These are phyloP conservation scores for Sporopachydermia quercuum DNA, from an alignment of 805 yeast genomes.

Conservation along the genomic window DNA sequence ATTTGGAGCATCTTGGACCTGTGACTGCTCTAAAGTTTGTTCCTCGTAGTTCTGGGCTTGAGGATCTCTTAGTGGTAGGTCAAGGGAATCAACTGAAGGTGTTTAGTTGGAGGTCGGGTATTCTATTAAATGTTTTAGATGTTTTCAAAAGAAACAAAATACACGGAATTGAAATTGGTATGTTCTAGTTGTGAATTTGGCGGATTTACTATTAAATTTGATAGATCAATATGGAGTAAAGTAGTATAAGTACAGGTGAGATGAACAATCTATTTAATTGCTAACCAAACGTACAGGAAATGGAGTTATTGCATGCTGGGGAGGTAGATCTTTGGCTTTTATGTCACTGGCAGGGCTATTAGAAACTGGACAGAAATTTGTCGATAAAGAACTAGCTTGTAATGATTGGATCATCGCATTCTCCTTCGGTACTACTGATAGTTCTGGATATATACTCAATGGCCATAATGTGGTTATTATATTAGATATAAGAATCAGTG, in stretches of 20 bases:
- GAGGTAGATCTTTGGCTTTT: conserved; percentile 55
- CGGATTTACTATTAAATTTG: too few species aligned
- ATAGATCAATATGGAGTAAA: too few species aligned
- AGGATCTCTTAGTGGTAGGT: conserved; percentile 38
- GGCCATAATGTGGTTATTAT: conserved; percentile 62
- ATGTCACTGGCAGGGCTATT: conserved; percentile 20
- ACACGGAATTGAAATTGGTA: conserved; percentile 46
- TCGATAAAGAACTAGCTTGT: conserved; percentile 30
- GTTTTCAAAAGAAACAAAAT: conserved; percentile 64
- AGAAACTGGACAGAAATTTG: conserved; percentile 11
- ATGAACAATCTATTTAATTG: too few species aligned
- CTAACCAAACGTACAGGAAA: too few species aligned
- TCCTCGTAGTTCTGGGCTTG: conserved; percentile 5
- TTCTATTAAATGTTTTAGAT: conserved; percentile 23
- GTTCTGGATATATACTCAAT: conserved; percentile 40
- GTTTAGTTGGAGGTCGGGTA: conserved; percentile 29
- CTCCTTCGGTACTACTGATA: conserved; percentile 28
- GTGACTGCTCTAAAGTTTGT: conserved; percentile 44
- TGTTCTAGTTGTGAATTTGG: conserved; percentile 14
- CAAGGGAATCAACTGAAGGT: conserved; percentile 54
- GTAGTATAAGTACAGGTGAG: too few species aligned
- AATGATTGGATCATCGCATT: conserved; percentile 73
- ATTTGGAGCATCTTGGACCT: conserved; percentile 41
- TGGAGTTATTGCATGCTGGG: conserved; percentile 40
- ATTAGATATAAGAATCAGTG: conserved; percentile 15